These are phyloP conservation scores for Saturnispora serradocipensis DNA, from an alignment of 805 yeast species.

Conservation along the genomic window DNA sequence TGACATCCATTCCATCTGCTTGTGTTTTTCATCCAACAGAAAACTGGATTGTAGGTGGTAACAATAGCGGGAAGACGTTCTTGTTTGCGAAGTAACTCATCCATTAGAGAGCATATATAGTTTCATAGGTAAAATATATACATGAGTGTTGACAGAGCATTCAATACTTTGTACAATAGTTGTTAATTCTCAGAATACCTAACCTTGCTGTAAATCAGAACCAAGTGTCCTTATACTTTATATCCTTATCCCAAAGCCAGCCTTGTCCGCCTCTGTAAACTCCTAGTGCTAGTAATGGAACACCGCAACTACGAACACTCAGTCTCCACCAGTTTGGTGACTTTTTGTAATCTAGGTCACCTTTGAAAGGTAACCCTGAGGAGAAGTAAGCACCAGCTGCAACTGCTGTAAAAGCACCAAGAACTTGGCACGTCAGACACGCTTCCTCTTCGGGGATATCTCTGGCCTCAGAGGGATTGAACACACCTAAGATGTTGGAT, in stretches of 20 bases:
- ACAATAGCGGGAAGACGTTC: conserved; percentile 85
- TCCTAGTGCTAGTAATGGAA: conserved; percentile 47
- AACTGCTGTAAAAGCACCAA: conserved; percentile 50
- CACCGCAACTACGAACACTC: conserved; percentile 45
- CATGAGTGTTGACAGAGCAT: not conserved
- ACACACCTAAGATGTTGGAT: conserved; percentile 45
- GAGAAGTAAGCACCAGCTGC: conserved; percentile 57
- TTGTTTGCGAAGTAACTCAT: conserved; percentile 30
- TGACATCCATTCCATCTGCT: conserved; percentile 93
- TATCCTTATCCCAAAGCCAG: conserved; percentile 39
- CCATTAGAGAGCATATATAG: not conserved
- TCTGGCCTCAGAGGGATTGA: conserved; percentile 39
- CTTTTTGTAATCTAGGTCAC: conserved; percentile 26
- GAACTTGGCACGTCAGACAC: conserved; percentile 61
- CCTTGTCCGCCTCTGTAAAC: conserved; percentile 57
- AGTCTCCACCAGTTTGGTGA: conserved; percentile 58
- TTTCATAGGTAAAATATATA: not conserved
- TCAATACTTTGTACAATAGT: not conserved
- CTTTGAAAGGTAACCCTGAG: conserved; percentile 45
- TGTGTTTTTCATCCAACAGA: conserved; percentile 71
- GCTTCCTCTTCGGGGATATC: conserved; percentile 37
- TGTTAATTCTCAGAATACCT: not conserved
- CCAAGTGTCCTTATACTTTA: conserved; percentile 18
- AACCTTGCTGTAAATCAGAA: not conserved
- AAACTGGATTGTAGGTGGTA: conserved; percentile 91